Conservation (phyloP, 1,139 yeast species). For the Geotrichum fermentans region DNA sequence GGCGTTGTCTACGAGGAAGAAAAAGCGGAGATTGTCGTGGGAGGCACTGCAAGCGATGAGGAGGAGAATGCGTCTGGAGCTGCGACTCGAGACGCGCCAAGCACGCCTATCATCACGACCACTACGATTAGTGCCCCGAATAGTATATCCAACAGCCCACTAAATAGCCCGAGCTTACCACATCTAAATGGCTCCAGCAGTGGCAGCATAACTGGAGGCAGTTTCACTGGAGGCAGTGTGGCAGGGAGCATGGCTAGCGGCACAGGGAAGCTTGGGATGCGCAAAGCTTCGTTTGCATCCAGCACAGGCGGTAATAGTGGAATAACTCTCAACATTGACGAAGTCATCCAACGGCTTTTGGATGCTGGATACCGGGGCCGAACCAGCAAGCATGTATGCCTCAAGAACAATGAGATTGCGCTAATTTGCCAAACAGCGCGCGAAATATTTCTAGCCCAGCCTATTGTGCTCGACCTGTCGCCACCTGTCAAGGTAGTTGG, state of each 20-base stretch:
- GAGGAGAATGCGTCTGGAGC: not conserved
- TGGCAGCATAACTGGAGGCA: not conserved
- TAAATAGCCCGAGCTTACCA: not conserved
- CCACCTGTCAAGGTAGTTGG: conserved; percentile 98
- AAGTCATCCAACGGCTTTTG: conserved; percentile 76
- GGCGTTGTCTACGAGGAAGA: conserved; percentile 14
- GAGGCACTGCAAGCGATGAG: not conserved
- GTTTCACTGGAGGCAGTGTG: conserved; percentile 13
- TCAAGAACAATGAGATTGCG: conserved; percentile 83
- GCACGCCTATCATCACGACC: conserved; percentile 3
- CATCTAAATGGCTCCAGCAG: conserved; percentile 7
- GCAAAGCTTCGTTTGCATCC: conserved; percentile 12
- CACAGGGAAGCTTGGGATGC: conserved; percentile 8
- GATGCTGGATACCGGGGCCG: conserved; percentile 97
- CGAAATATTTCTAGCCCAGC: conserved; percentile 83
- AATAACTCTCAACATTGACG: conserved; percentile 67
- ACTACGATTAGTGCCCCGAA: conserved; percentile 3
- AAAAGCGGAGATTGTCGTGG: not conserved
- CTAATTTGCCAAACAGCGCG: conserved; percentile 80
- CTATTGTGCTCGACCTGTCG: conserved; percentile 77
- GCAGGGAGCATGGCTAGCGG: conserved; percentile 8
- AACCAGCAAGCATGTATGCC: conserved; percentile 79
- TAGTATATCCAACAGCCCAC: conserved; percentile 6
- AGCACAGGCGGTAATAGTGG: conserved; percentile 15
- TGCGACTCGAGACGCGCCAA: not conserved